Base-by-base conservation (phyloP, 306 rosid species). In the Sesbania bispinosa region DNA sequence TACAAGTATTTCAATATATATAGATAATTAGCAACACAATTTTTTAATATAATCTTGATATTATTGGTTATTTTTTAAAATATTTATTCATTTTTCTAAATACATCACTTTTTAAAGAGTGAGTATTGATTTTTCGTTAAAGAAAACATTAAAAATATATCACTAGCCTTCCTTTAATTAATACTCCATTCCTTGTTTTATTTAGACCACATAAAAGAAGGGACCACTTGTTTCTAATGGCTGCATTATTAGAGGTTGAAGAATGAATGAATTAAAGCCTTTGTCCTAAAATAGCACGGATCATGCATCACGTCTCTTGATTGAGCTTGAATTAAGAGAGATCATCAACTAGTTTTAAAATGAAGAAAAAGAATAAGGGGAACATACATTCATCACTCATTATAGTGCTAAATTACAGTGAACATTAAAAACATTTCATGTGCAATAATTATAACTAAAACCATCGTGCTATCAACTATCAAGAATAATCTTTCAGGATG, bases 351-450 rank as follows among this genome's bases (percentile, higher is more conserved):
- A 47, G 23, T 48, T 48, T 39, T 23, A 52, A 54, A 29, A 18
- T 11, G 7, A 45, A 58, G 38, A 58, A 30, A 30, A 55, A 13
- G 26, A 58, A n/a, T 62, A 8, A 26, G 23, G 42, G 33, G 20
- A 57, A 57, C 69, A 46, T 19, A 39, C 2, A 10, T 29, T 21
- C 10, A 32, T 50, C 4, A 5, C 69, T 26, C 10, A 20, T 33
- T 36, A 6, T 38, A 50, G 16, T 18, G 20, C 35, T 36, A 19
- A 8, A 7, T 69, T 27, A 38, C 10, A 41, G 63, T 33, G 43
- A 29, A 45, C 69, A 39, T 19, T 64, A 29, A 53, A 64, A 71
- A 70, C 73, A 70, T 45, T 63, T 71, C 77, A 62, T 46, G 59
- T 78, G 67, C 47, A 14, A 24, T 20, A 53, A 50, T 66, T 5